A percentile compares a stretch with the other conserved stretches of the same genome.
Conservation (phyloP, 108 stramenopile genomes). For the Fragilariopsis cylindrus region DNA sequence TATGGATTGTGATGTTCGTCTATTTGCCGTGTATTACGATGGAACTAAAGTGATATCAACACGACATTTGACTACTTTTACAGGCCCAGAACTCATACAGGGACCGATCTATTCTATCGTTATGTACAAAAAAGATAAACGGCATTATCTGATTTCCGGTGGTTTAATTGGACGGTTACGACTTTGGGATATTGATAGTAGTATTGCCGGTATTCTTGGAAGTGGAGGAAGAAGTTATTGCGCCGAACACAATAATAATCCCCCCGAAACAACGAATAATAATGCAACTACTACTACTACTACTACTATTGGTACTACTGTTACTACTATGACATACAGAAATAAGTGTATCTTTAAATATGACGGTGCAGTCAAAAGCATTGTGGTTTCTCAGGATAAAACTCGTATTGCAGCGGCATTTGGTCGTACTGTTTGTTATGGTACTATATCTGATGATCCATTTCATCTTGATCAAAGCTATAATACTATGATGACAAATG, state of each 20-base stretch:
- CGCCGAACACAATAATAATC: no score
- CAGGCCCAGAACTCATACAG: neutral
- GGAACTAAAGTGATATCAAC: neutral
- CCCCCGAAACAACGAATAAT: no score
- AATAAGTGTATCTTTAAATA: neutral
- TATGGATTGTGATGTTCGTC: conserved; percentile 7
- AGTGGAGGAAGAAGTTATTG: no score
- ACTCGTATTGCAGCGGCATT: neutral
- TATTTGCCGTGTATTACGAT: neutral
- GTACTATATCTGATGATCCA: neutral
- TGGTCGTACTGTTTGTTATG: neutral
- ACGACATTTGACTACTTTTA: neutral
- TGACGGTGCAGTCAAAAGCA: conserved; percentile 7
- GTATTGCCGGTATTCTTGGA: neutral
- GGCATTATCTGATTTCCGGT: conserved; percentile 1
- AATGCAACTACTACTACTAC: no score
- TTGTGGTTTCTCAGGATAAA: neutral
- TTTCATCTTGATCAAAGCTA: neutral
- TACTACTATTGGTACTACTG: no score
- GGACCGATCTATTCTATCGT: conserved; percentile 11
- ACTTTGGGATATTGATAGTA: conserved; percentile 3
- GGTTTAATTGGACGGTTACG: conserved; percentile 10
- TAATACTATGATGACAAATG: neutral
- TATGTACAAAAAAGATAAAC: neutral
- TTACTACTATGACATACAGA: no score